Percentiles rank a stretch among this genome's conserved stretches.
These are phyloP conservation scores for Pythium utonaiense DNA, from an alignment of 352 stramenopile species.

Conservation along the genomic window DNA sequence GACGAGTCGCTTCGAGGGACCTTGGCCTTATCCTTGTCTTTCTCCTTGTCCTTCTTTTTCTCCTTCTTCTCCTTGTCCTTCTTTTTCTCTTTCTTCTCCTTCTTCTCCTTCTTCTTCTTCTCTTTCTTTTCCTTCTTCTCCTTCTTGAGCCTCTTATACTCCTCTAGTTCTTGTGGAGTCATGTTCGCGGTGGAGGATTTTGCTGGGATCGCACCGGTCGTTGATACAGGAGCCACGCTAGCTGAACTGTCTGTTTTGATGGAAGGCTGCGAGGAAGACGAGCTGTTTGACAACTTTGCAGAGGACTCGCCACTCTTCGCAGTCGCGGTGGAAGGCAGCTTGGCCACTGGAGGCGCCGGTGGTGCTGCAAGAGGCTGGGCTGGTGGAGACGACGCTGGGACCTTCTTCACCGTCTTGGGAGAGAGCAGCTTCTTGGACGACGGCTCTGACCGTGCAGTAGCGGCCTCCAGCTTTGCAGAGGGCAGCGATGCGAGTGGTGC, in stretches of 20 bases:
- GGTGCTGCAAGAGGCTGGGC: background rate
- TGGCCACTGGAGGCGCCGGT: background rate
- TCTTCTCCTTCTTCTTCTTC: conserved; percentile 68
- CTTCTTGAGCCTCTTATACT: conserved; percentile 21
- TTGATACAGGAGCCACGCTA: conserved; percentile 1
- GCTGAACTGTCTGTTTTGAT: background rate
- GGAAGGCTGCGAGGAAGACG: background rate
- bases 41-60: conserved; percentile 32
- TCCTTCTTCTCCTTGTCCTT: conserved; percentile 54
- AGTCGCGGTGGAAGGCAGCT: background rate
- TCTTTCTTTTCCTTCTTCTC: conserved; percentile 67
- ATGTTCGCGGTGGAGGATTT: conserved; percentile 11
- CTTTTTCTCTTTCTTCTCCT: conserved; percentile 58
- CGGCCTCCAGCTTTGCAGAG: conserved; percentile 18
- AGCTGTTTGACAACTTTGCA: background rate
- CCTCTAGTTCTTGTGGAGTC: conserved; percentile 17
- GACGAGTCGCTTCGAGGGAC: background rate
- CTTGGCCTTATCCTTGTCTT: conserved; percentile 11
- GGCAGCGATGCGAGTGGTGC: conserved; percentile 5
- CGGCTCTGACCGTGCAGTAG: background rate
- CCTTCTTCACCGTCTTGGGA: background rate
- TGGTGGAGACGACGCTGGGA: background rate
- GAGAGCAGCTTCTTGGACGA: background rate
- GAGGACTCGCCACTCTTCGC: conserved; percentile 7
- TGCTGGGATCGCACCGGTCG: background rate